A percentile compares a stretch with the other conserved stretches of the same genome.
These are phyloP conservation scores for Tuber calosporum DNA, from an alignment of 495 filamentous ascomycete genomes.

Conservation along the genomic window DNA sequence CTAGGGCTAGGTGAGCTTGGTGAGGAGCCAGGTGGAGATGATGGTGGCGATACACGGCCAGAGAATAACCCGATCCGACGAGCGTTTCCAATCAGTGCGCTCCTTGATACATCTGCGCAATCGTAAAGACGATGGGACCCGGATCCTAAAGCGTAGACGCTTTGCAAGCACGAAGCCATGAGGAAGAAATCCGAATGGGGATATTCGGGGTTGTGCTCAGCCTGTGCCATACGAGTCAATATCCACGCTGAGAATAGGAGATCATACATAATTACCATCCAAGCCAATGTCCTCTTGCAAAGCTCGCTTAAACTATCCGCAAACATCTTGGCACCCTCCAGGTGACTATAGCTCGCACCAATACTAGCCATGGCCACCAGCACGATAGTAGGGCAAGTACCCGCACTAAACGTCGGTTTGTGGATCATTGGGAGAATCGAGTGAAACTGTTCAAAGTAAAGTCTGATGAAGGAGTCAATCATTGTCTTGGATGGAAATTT, in stretches of 20 bases:
- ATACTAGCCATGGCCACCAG: slow-evolving; percentile 43
- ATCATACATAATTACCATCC: slow-evolving; percentile 37
- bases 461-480: slow-evolving; percentile 38
- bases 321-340: slow-evolving; percentile 41
- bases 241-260: not conserved
- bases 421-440: slow-evolving; percentile 43
- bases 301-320: slow-evolving; percentile 42
- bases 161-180: slow-evolving; percentile 42
- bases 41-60: slow-evolving; percentile 27
- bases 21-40: slow-evolving; percentile 31
- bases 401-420: slow-evolving; percentile 39
- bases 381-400: slow-evolving; percentile 38
- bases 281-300: slow-evolving; percentile 39
- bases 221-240: slow-evolving; percentile 25
- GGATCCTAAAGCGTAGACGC: slow-evolving; percentile 40
- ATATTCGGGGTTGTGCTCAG: slow-evolving; percentile 39
- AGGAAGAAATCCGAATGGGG: slow-evolving; percentile 41
- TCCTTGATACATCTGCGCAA: slow-evolving; percentile 41
- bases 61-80: slow-evolving; percentile 42
- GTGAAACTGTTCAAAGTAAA: slow-evolving; percentile 43
- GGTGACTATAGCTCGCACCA: slow-evolving; percentile 41
- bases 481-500: slow-evolving; percentile 34
- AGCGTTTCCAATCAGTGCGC: slow-evolving; percentile 41
- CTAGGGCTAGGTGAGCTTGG: slow-evolving; percentile 27
- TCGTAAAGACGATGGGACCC: slow-evolving; percentile 42